These are phyloP conservation scores for Vanderwaltozyma polyspora DNA, from an alignment of 805 yeast species.

Conservation along the genomic window DNA sequence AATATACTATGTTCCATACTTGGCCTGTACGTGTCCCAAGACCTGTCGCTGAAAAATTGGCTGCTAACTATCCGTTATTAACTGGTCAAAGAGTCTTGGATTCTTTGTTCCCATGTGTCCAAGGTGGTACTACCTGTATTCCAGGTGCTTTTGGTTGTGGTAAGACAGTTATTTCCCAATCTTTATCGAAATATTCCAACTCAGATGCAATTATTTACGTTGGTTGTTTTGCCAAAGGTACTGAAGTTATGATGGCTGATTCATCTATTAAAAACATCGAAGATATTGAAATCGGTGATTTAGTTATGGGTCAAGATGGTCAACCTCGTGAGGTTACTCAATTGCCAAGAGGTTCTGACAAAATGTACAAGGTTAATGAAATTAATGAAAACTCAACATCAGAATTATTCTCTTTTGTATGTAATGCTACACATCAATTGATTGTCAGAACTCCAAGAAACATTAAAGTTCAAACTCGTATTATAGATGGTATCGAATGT, in stretches of 20 bases:
- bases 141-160: slow-evolving; percentile 99
- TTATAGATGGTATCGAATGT: too few species aligned
- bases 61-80: slow-evolving; percentile 89
- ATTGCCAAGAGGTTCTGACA: slow-evolving; percentile 35
- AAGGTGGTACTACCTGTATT: slow-evolving; percentile 99
- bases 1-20: slow-evolving; percentile 90
- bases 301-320: slow-evolving; percentile 38
- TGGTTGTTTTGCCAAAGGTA: slow-evolving; percentile 44
- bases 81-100: slow-evolving; percentile 99
- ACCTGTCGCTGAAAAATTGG: slow-evolving; percentile 88
- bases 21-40: slow-evolving; percentile 99
- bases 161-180: slow-evolving; percentile 95
- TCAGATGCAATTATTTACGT: slow-evolving; percentile 94
- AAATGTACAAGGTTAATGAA: slow-evolving; percentile 30
- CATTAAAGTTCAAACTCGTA: too few species aligned
- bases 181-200: slow-evolving; percentile 92
- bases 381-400: slow-evolving; percentile 7
- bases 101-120: slow-evolving; percentile 96
- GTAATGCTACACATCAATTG: slow-evolving; percentile 32
- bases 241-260: slow-evolving; percentile 35
- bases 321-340: slow-evolving; percentile 31
- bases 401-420: slow-evolving; percentile 9
- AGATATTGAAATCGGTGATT: slow-evolving; percentile 28
- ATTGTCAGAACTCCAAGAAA: too few species aligned
- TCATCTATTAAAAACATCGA: slow-evolving; percentile 30